These are phyloP conservation scores for Solanum aculeatissimum DNA, from an alignment of 305 asterid genomes.

Conservation along the genomic window DNA sequence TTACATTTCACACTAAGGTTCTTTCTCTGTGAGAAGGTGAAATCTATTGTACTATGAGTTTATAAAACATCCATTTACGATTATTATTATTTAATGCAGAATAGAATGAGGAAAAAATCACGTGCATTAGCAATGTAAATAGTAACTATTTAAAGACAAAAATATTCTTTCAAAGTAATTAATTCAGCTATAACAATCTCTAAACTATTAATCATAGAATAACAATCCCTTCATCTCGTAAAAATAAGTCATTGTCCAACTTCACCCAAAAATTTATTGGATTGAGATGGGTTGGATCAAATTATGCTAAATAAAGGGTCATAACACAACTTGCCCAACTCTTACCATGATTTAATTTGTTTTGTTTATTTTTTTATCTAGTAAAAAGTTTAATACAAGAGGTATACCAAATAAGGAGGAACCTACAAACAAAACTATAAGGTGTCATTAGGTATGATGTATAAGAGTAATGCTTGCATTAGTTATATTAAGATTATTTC, in stretches of 20 bases:
- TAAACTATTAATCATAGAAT: background rate
- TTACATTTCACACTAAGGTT: background rate
- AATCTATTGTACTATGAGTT: background rate
- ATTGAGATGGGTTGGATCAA: background rate
- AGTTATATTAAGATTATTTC: background rate
- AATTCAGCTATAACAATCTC: background rate
- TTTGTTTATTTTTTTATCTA: background rate
- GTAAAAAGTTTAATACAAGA: background rate
- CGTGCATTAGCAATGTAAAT: background rate
- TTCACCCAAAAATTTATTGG: background rate
- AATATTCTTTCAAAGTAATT: background rate
- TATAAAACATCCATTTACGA: background rate
- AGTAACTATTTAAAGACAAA: background rate
- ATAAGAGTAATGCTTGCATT: background rate
- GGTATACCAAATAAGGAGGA: background rate
- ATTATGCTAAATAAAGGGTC: background rate
- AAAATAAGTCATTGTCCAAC: background rate
- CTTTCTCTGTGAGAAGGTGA: background rate
- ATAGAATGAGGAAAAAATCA: background rate
- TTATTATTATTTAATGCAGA: background rate
- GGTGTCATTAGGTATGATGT: background rate
- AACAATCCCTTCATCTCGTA: background rate
- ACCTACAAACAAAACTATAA: background rate
- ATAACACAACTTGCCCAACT: background rate
- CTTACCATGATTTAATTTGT: background rate